These are phyloP conservation scores for Blastobotrys muscicola DNA, from an alignment of 805 yeast genomes.

Conservation along the genomic window DNA sequence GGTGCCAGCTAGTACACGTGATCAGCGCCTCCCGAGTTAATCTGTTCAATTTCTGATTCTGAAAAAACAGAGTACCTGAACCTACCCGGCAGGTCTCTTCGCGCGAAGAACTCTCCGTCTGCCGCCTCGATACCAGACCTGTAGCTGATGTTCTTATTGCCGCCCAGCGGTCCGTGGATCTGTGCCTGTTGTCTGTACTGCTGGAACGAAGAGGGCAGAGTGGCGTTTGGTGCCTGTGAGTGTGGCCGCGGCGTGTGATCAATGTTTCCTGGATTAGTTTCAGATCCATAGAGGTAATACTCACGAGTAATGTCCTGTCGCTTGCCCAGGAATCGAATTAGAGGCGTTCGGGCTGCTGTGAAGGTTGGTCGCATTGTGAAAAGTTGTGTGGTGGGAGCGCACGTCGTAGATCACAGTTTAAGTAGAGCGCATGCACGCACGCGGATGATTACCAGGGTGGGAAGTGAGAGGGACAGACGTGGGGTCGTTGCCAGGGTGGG, in stretches of 20 bases:
- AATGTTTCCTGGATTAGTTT: constrained; percentile 22
- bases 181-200: constrained; percentile 24
- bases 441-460: no score
- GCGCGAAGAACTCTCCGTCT: constrained; percentile 32
- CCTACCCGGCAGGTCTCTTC: constrained; percentile 61
- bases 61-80: constrained; percentile 60
- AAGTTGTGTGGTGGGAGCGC: no score
- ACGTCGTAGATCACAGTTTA: no score
- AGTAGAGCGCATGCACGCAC: no score
- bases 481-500: no score
- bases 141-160: constrained; percentile 11
- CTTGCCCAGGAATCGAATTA: constrained; percentile 82
- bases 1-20: constrained; percentile 31
- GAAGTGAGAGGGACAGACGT: no score
- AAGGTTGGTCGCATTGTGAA: constrained; percentile 24
- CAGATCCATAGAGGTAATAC: constrained; percentile 19
- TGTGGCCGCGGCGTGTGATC: constrained; percentile 35
- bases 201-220: constrained; percentile 31
- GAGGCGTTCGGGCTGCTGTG: constrained; percentile 36
- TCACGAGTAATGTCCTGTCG: constrained; percentile 34
- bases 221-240: constrained; percentile 31
- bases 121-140: constrained; percentile 15
- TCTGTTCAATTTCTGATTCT: constrained; percentile 62
- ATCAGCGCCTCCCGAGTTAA: constrained; percentile 79
- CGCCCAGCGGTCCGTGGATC: constrained; percentile 27